Conservation (phyloP, 129 eudicot genomes). For the Ambrosia trifida region DNA sequence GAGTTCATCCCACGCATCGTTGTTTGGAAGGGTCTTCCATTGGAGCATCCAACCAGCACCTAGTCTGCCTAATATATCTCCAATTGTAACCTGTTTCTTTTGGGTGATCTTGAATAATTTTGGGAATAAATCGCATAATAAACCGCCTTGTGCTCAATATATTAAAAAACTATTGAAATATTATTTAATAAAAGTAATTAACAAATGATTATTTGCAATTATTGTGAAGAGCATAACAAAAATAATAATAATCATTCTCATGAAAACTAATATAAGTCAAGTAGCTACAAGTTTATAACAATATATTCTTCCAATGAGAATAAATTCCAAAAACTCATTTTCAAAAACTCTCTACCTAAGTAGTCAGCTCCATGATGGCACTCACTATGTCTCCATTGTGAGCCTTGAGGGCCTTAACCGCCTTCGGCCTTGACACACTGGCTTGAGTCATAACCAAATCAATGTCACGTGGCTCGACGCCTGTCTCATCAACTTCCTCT, state of each 20-base stretch:
- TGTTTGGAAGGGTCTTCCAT: too few species aligned
- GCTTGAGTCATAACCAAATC: slow-evolving; percentile 83
- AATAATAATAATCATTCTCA: neutral
- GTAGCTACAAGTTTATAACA: slow-evolving; percentile 20
- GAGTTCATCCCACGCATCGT: too few species aligned
- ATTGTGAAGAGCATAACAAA: neutral
- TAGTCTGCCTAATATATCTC: too few species aligned
- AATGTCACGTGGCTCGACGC: slow-evolving; percentile 71
- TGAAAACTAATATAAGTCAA: slow-evolving; percentile 18
- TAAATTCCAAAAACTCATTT: slow-evolving; percentile 25
- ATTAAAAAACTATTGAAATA: too few species aligned
- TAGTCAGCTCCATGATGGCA: slow-evolving; percentile 84
- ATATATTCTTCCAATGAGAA: slow-evolving; percentile 22
- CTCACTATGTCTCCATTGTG: slow-evolving; percentile 75
- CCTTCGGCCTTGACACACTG: slow-evolving; percentile 67
- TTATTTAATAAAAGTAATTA: neutral
- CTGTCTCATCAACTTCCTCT: slow-evolving; percentile 81
- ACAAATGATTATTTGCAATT: neutral
- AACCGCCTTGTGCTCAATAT: too few species aligned
- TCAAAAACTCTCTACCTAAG: slow-evolving; percentile 30
- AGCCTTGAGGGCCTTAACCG: slow-evolving; percentile 79
- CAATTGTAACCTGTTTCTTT: too few species aligned
- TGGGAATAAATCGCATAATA: too few species aligned
- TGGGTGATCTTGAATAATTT: too few species aligned
- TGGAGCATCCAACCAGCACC: too few species aligned